Base-by-base conservation (phyloP, 352 stramenopile species). In the Pythium biforme region DNA sequence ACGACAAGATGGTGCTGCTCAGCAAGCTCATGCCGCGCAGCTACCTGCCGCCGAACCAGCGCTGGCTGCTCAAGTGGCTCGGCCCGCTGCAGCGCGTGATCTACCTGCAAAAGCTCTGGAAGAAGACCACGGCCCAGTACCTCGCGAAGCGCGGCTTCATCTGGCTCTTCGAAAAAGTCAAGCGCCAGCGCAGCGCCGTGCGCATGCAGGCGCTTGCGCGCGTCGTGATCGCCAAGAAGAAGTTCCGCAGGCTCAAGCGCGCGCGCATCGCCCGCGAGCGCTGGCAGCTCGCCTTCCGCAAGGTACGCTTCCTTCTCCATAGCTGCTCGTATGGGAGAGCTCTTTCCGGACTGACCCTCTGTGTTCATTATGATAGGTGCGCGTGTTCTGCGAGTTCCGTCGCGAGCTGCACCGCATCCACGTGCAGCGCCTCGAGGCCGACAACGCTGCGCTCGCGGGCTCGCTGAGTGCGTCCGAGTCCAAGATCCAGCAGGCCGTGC, bases 21-120 rank as follows among this genome's bases (percentile, higher is more conserved):
- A 74, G 92, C 70, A 88, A 89, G 57, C 61, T 95, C 50, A 70
- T 95, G 25, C 70, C 71, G 29, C 83, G 83, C 49, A 85, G 75
- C 46, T 89, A 86, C 43, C 53, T 95, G 15, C 79, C 83, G 3
- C 57, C 67, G 1, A 64, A 72, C 19, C 86, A 93, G 54, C 83
- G 81, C 0, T 95, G 86, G 86, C 51, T 95, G 27, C 73, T 95
- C n/a, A 92, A 88, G 66, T 95, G 86, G 86, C 72, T 95, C 9
- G 86, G 83, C 4, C 86, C 86, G 39, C 56, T 95, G 22, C 79
- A 92, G 59, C 81, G 81, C 17, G 79, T 91, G 4, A 89, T 95
- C 63, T 95, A 93, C 68, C 50, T 95, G 50, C 86, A 95, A 47
- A 93, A 92, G 62, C 79, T 86, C 19, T 95, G 86, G 80, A 89